phyloP scores from a whole-genome alignment of 768 basidiomycete species.

The Lactarius hatsudake region DNA sequence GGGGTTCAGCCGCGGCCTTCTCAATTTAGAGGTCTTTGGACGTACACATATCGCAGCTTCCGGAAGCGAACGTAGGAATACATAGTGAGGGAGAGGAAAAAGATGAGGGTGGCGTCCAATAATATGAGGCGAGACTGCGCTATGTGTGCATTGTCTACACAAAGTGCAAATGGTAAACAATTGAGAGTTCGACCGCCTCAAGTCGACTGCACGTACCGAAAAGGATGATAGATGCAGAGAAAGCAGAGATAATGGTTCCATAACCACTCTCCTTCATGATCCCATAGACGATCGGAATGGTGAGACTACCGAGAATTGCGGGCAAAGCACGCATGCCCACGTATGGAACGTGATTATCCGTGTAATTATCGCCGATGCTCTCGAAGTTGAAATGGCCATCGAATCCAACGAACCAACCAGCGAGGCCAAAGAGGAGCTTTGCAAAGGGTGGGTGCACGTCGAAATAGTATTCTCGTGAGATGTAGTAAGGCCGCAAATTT shows the following conservation, averaged over 20 bases:
- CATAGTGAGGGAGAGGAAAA: conserved; percentile 94
- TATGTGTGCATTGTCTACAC: conserved; percentile 89
- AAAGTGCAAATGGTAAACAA: not conserved
- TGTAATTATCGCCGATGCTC: conserved; percentile 92
- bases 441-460: conserved; percentile 98
- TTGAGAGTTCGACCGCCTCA: not conserved
- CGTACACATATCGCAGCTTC: conserved; percentile 85
- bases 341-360: conserved; percentile 83
- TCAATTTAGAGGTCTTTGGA: conserved; percentile 16
- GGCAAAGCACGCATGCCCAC: conserved; percentile 91
- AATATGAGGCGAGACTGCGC: conserved; percentile 96
- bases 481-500: conserved; percentile 97
- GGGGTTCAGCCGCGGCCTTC: conserved; percentile 16
- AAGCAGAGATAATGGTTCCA: conserved; percentile 84
- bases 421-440: conserved; percentile 89
- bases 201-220: conserved; percentile 66
- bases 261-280: conserved; percentile 99
- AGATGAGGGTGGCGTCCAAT: conserved; percentile 88
- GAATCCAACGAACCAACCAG: conserved; percentile 96
- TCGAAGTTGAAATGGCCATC: conserved; percentile 94
- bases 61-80: conserved; percentile 93
- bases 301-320: conserved; percentile 87
- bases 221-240: conserved; percentile 80
- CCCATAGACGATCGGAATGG: conserved; percentile 85
- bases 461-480: conserved; percentile 94